Evolutionary conservation across 2,329 filamentous ascomycete species (phyloP), one percentile per base, ranked within the genome.

Genomic region (Colletotrichum sp.): DNA sequence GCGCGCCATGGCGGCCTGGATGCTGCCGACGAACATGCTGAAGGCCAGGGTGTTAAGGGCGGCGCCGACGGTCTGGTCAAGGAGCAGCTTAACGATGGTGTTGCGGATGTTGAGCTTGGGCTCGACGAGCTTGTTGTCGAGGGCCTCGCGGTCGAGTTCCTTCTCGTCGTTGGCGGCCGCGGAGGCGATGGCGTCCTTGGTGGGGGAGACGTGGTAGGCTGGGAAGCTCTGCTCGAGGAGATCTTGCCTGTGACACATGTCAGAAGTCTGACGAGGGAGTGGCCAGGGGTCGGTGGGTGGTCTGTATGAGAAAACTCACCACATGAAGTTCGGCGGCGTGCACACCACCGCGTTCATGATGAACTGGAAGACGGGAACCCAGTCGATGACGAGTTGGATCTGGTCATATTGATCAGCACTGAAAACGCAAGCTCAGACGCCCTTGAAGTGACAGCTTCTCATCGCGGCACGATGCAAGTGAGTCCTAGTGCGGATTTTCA

Each of bases 301-400:
- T 57, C 19, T 22, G 48, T 57, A 28, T 22, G 48, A 8, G 13
- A 19, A 27, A 16, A 83, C 86, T 79, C 83, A 92, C 96, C 95
- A 98, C 80, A 95, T 82, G 82, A 95, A 95, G 85, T 98, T 98
- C 60, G 94, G 94, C 4, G 96, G 95, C 55, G 93, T 94, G 83
- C 90, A 93, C 75, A 98, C 82, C 39, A 94, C 82, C 78, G 93
- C 91, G 87, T 93, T 98, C 69, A 95, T 81, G 68, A 94, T 86
- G 84, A 98, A 98, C 82, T 96, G 94, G 79, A 96, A 86, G 59
- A 98, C 88, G 6, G 94, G 91, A 7, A 90, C 85, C 84, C 90
- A 89, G 84, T 96, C 91, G 79, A 98, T 86, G 28, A 86, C 83
- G 68, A 94, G 89, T 13, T 91, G 84, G 68, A 85, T 87, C 93